Evolutionary conservation across 1,139 yeast species (phyloP).

Genomic region (Lizanozyma gosingica): DNA sequence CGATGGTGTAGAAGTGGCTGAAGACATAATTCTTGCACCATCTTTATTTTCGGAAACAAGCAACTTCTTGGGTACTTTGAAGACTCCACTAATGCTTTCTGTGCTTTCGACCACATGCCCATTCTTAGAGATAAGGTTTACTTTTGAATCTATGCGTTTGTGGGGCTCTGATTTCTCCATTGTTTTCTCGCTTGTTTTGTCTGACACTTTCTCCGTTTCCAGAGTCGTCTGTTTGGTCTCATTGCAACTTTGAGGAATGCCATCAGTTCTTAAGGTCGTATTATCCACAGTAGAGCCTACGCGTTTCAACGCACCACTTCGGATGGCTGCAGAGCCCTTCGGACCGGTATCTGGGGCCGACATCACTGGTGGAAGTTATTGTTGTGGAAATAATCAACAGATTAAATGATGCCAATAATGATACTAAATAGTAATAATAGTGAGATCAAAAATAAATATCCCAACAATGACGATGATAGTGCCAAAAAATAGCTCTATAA

Average conservation of each 20-base stretch:
- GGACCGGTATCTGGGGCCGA: no score
- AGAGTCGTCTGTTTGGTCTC: slow-evolving; percentile 36
- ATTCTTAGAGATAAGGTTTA: neutral
- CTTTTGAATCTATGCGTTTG: neutral
- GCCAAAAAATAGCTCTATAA: no score
- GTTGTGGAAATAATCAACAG: no score
- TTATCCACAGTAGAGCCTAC: neutral
- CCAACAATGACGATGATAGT: no score
- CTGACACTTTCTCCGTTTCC: slow-evolving; percentile 73
- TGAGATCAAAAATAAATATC: no score
- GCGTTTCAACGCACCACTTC: neutral
- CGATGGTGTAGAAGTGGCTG: slow-evolving; percentile 2
- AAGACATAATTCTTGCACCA: neutral
- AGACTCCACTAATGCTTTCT: slow-evolving; percentile 1
- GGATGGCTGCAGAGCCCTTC: no score
- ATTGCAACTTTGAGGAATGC: slow-evolving; percentile 13
- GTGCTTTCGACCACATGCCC: neutral
- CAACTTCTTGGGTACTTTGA: slow-evolving; percentile 11
- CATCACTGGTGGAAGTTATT: no score
- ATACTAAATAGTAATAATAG: no score
- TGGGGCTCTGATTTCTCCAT: neutral
- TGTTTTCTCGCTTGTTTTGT: slow-evolving; percentile 21
- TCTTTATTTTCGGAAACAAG: slow-evolving; percentile 10
- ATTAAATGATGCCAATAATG: no score
- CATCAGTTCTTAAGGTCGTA: neutral